These are phyloP conservation scores for Lipomyces starkeyi DNA, from an alignment of 805 yeast genomes.

Conservation along the genomic window DNA sequence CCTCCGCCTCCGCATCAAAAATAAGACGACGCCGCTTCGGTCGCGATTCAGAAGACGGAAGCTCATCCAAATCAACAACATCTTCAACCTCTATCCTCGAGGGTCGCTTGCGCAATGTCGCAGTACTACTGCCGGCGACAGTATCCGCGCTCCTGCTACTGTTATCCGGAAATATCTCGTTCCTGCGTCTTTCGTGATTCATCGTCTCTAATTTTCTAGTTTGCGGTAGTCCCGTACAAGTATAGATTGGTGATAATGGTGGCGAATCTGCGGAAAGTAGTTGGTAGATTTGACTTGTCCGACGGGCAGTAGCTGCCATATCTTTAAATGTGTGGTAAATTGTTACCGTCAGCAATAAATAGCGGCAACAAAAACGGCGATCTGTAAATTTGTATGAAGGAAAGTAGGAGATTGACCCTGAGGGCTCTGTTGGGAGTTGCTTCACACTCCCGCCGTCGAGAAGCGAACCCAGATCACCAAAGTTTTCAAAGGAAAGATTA, in stretches of 20 bases:
- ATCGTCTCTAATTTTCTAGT: neutral
- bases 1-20: constrained; percentile 3
- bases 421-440: neutral
- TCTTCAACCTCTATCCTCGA: neutral
- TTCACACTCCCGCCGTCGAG: neutral
- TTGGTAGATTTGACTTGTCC: constrained; percentile 9
- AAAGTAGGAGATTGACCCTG: neutral
- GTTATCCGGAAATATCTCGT: neutral
- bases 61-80: constrained; percentile 17
- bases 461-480: neutral
- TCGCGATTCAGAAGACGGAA: neutral
- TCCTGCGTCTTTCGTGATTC: neutral
- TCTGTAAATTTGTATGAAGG: neutral
- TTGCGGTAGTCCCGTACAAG: neutral
- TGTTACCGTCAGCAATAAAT: neutral
- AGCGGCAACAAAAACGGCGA: neutral
- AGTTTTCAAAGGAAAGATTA: neutral
- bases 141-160: neutral
- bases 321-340: neutral
- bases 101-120: neutral
- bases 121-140: neutral
- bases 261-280: constrained; percentile 8
- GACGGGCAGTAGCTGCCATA: constrained; percentile 1
- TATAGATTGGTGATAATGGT: neutral
- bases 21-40: constrained; percentile 5